Evolutionary conservation across 73 alveolate species (phyloP).

Genomic region (Paramecium tetraurelia): DNA sequence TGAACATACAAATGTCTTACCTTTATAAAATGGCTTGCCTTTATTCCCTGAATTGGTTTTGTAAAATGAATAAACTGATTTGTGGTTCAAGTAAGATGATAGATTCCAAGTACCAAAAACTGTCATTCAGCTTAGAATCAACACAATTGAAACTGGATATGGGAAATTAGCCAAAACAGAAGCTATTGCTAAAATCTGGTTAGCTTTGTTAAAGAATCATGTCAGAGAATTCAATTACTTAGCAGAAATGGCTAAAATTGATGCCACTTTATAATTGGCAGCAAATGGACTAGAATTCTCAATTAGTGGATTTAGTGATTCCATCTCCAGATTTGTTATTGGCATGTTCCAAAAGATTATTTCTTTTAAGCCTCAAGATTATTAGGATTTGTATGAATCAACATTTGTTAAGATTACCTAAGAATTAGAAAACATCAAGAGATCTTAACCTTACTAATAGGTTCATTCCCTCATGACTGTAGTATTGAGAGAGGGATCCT

Average conservation of each 20-base stretch:
- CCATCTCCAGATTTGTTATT: neutral
- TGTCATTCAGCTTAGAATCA: conserved; percentile 53
- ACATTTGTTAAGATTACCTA: neutral
- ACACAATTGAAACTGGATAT: neutral
- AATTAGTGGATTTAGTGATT: conserved; percentile 41
- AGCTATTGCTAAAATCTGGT: conserved; percentile 10
- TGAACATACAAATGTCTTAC: conserved; percentile 74
- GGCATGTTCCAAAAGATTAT: neutral
- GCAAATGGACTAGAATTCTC: conserved; percentile 28
- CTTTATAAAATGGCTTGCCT: conserved; percentile 54
- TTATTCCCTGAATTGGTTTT: conserved; percentile 67
- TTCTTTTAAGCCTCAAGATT: neutral
- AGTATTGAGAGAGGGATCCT: neutral
- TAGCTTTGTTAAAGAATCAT: conserved; percentile 9
- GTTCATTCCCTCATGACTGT: neutral
- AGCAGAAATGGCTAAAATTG: conserved; percentile 54
- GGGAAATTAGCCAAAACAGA: conserved; percentile 8
- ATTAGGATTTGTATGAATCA: neutral
- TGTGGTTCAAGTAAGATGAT: conserved; percentile 82
- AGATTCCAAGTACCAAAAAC: conserved; percentile 87
- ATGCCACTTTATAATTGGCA: neutral
- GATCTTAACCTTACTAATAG: conserved; percentile 24
- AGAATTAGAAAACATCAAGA: conserved; percentile 35
- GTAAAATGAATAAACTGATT: conserved; percentile 66
- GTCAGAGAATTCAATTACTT: conserved; percentile 34